Evolutionary conservation across 306 rosid genomes (phyloP).

Genomic region (Cercis canadensis): DNA sequence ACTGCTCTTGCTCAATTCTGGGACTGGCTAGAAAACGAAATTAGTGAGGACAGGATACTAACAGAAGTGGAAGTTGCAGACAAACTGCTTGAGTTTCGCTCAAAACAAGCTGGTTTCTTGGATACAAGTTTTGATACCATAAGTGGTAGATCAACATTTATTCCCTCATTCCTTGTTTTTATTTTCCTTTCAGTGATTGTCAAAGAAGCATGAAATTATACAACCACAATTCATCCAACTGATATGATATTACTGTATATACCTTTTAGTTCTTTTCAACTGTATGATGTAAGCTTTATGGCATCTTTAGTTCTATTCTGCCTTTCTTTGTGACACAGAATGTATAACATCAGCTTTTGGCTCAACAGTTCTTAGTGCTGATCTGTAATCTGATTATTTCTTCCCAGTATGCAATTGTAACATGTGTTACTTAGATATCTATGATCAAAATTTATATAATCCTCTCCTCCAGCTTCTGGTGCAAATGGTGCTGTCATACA

Average conservation of each 20-base stretch:
- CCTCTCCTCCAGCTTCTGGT: slow-evolving; percentile 72
- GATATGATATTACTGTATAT: neutral
- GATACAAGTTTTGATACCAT: slow-evolving; percentile 96
- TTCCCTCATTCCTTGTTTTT: neutral
- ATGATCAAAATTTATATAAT: slow-evolving; percentile 17
- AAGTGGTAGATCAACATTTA: slow-evolving; percentile 57
- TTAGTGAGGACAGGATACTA: slow-evolving; percentile 53
- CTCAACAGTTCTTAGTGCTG: slow-evolving; percentile 19
- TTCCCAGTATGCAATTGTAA: neutral
- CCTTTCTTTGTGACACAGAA: slow-evolving; percentile 3
- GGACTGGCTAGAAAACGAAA: slow-evolving; percentile 91
- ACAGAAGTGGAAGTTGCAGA: slow-evolving; percentile 87
- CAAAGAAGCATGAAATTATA: slow-evolving; percentile 31
- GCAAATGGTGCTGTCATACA: slow-evolving; percentile 96
- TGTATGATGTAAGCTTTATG: neutral
- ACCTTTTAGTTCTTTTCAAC: neutral
- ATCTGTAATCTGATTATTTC: too few relatives aligned
- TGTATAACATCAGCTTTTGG: neutral
- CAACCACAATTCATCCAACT: slow-evolving; percentile 12
- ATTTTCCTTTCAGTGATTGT: slow-evolving; percentile 29
- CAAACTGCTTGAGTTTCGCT: slow-evolving; percentile 89
- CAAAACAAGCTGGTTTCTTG: slow-evolving; percentile 84
- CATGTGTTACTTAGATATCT: neutral
- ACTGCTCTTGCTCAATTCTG: slow-evolving; percentile 93
- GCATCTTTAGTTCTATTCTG: slow-evolving; percentile 2